Evolutionary conservation across 441 rosid species (phyloP), one percentile per base, ranked within the genome.

Genomic region (Macaranga tanarius): DNA sequence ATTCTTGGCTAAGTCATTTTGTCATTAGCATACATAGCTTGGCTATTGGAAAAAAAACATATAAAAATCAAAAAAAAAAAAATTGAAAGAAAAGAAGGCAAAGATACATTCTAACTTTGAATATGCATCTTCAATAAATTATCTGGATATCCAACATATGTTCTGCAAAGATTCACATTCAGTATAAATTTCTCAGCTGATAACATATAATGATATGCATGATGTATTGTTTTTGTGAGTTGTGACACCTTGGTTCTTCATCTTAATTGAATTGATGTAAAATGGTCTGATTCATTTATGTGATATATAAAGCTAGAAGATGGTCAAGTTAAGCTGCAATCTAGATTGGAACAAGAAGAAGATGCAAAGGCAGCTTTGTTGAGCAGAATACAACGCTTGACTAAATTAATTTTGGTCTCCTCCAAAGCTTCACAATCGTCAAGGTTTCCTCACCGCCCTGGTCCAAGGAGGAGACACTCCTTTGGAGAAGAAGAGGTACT

Each of bases 401-500:
- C 97, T 23, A 96, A 96, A 79, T 86, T 96, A 83, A 96, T 96
- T 79, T 85, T 96, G 75, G 99, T 96, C 68, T 96, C 99, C 65
- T 75, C 93, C 52, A 96, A 96, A 83, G 82, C 89, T 78, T 89
- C 98, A 70, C 97, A 92, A 70, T 65, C 96, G 56, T 75, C 97
- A 31, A 87, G 90, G 75, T 52, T 89, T 70, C 84, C 99, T 73
- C 86, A 88, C 45, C 89, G 89, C 63, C 67, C 81, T 61, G 88
- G 90, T 84, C 92, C 84, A 55, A 90, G 97, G 84, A 90, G 99
- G 81, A 90, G 99, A 78, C 98, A 96, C 83, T 93, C 99, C 72
- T 96, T 96, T 81, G 99, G 99, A 66, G 97, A 96, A 88, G 98
- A 96, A 79, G 99, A 96, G 99, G 99, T 92, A 76, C 70, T 58